A percentile compares a stretch with the other conserved stretches of the same genome.
These are phyloP conservation scores for Nigrospora oryzae DNA, from an alignment of 2,329 filamentous ascomycete genomes.

Conservation along the genomic window DNA sequence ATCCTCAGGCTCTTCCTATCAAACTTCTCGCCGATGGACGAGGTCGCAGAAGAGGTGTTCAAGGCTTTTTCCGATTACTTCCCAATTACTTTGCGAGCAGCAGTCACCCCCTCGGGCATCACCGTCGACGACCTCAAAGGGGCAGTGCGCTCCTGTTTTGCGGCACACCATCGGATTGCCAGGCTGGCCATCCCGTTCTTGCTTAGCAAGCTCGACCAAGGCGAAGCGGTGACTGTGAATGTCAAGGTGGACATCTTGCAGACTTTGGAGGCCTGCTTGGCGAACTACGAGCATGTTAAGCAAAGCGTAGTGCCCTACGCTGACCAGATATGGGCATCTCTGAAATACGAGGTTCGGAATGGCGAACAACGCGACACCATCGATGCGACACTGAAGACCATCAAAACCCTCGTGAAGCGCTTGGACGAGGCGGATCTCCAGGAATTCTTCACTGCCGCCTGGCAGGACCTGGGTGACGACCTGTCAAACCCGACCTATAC, in stretches of 20 bases:
- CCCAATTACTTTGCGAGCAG: constrained; percentile 47
- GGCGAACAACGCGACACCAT: constrained; percentile 51
- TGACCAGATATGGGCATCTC: constrained; percentile 47
- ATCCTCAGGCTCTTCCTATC: constrained; percentile 36
- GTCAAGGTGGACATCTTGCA: constrained; percentile 53
- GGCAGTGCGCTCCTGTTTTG: constrained; percentile 44
- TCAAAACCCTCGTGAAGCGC: constrained; percentile 38
- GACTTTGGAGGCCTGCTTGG: constrained; percentile 45
- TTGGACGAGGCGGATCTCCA: constrained; percentile 34
- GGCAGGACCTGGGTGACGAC: constrained; percentile 45
- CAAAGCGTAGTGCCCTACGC: constrained; percentile 39
- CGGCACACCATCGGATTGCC: constrained; percentile 37
- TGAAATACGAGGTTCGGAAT: constrained; percentile 56
- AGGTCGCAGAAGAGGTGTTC: constrained; percentile 41
- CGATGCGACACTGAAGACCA: constrained; percentile 45
- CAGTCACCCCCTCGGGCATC: constrained; percentile 38
- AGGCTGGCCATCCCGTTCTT: constrained; percentile 42
- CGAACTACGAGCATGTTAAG: constrained; percentile 35
- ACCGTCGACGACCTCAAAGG: constrained; percentile 49
- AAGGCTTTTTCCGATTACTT: constrained; percentile 51
- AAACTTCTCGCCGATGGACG: constrained; percentile 33
- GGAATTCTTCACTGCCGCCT: constrained; percentile 38
- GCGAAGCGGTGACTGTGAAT: constrained; percentile 47
- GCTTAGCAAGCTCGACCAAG: constrained; percentile 48
- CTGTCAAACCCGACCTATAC: constrained; percentile 44